Conservation (phyloP, 1,284 basidiomycete genomes). For the Grifola frondosa region DNA sequence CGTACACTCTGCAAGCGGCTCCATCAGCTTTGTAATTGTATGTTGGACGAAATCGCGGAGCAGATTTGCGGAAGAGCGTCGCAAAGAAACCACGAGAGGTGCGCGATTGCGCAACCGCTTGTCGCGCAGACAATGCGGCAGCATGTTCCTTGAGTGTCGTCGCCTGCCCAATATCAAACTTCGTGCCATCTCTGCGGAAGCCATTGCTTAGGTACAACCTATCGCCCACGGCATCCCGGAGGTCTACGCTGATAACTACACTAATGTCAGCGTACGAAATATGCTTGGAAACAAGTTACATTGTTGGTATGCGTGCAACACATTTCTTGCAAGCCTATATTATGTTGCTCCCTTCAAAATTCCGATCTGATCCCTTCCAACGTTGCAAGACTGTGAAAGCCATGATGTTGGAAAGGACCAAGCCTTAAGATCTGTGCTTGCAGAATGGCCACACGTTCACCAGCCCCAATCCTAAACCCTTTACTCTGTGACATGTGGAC, state of each 20-base stretch:
- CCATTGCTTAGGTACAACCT: conserved; percentile 82
- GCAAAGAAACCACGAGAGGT: conserved; percentile 70
- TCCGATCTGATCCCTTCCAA: too few relatives aligned
- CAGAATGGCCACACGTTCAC: too few relatives aligned
- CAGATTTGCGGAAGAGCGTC: conserved; percentile 45
- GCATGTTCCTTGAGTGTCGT: conserved; percentile 72
- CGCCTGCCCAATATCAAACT: conserved; percentile 85
- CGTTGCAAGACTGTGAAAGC: too few relatives aligned
- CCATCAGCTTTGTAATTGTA: conserved; percentile 68
- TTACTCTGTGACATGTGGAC: too few relatives aligned
- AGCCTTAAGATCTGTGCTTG: too few relatives aligned
- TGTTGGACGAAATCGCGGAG: conserved; percentile 62
- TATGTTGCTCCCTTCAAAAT: too few relatives aligned
- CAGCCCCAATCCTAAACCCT: too few relatives aligned
- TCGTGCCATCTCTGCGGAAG: conserved; percentile 84
- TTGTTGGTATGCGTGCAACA: too few relatives aligned
- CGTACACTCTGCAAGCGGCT: conserved; percentile 83
- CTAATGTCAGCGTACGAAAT: neutral
- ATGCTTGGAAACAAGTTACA: too few relatives aligned
- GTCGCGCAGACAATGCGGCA: conserved; percentile 60
- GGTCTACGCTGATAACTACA: conserved; percentile 81
- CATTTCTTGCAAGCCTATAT: too few relatives aligned
- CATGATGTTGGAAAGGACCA: too few relatives aligned
- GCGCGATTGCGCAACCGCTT: conserved; percentile 68
- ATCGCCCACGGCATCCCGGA: conserved; percentile 92